A percentile compares a stretch with the other conserved stretches of the same genome.
phyloP scores from a whole-genome alignment of 2,329 filamentous ascomycete species.

The Fusarium scirpi region DNA sequence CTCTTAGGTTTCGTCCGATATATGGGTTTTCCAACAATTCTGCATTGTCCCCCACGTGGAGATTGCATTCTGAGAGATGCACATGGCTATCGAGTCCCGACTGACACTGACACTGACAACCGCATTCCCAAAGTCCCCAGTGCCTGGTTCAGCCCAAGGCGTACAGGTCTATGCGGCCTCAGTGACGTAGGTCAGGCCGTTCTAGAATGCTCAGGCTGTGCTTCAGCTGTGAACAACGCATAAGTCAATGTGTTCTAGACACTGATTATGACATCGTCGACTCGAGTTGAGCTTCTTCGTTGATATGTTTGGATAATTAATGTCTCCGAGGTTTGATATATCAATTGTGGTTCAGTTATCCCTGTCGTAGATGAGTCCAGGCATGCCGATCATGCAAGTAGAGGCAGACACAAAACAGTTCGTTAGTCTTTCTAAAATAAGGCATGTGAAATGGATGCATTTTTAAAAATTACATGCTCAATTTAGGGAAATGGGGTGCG shows the following conservation, averaged over 20 bases:
- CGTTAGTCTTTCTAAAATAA: slow-evolving; percentile 10
- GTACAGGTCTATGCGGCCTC: slow-evolving; percentile 27
- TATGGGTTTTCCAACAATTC: slow-evolving; percentile 14
- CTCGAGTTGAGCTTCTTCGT: slow-evolving; percentile 9
- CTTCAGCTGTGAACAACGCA: slow-evolving; percentile 31
- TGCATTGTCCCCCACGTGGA: slow-evolving; percentile 17
- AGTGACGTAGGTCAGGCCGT: slow-evolving; percentile 46
- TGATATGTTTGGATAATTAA: background rate
- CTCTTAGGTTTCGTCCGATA: slow-evolving; percentile 14
- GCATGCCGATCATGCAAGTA: slow-evolving; percentile 33
- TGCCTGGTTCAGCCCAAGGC: slow-evolving; percentile 11
- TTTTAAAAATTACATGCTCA: slow-evolving; percentile 22
- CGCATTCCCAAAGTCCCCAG: slow-evolving; percentile 12
- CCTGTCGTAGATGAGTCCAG: slow-evolving; percentile 30
- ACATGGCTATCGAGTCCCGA: slow-evolving; percentile 7
- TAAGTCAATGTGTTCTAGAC: slow-evolving; percentile 27
- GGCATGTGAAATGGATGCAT: slow-evolving; percentile 8
- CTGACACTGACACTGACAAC: slow-evolving; percentile 1
- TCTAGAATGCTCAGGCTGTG: slow-evolving; percentile 44
- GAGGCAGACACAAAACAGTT: slow-evolving; percentile 12
- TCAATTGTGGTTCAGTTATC: slow-evolving; percentile 23
- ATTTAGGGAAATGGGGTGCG: slow-evolving; percentile 7
- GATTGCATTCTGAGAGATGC: background rate
- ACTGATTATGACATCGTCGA: slow-evolving; percentile 27
- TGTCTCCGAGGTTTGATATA: background rate